Evolutionary conservation across 345 rosid genomes (phyloP).

Genomic region (Anastatica hierochuntica): DNA sequence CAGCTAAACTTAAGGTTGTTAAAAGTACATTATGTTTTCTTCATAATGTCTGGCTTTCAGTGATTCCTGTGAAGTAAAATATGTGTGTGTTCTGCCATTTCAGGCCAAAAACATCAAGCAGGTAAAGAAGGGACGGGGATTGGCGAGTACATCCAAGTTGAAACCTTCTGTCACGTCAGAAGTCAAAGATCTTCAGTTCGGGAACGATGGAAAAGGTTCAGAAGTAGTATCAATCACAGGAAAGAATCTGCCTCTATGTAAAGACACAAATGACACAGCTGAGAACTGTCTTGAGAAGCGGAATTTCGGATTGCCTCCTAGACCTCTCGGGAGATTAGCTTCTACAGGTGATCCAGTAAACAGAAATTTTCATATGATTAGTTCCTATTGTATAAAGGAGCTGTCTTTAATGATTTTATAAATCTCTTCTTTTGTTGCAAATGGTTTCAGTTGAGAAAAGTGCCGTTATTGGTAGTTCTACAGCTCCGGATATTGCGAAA

Average conservation of each 20-base stretch:
- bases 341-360: constrained; percentile 23
- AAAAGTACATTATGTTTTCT: not conserved
- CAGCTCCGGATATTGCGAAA: constrained; percentile 27
- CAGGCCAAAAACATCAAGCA: constrained; percentile 52
- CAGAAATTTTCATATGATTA: not conserved
- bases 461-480: constrained; percentile 20
- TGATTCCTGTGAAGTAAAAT: constrained; percentile 5
- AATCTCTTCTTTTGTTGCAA: not conserved
- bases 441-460: constrained; percentile 35
- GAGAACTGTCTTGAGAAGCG: constrained; percentile 7
- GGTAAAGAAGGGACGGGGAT: constrained; percentile 26
- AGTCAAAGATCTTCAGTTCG: constrained; percentile 19
- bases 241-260: constrained; percentile 2
- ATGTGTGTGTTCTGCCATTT: constrained; percentile 14
- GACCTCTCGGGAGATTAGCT: constrained; percentile 18
- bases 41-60: not conserved
- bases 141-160: constrained; percentile 29
- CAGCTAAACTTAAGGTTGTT: constrained; percentile 45
- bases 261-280: constrained; percentile 9
- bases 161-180: constrained; percentile 27
- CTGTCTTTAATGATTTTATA: not conserved
- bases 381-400: not conserved
- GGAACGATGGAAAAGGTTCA: constrained; percentile 5
- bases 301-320: constrained; percentile 20
- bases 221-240: constrained; percentile 6